phyloP scores from a whole-genome alignment of 148 eudicot genomes.

The Cornus florida region DNA sequence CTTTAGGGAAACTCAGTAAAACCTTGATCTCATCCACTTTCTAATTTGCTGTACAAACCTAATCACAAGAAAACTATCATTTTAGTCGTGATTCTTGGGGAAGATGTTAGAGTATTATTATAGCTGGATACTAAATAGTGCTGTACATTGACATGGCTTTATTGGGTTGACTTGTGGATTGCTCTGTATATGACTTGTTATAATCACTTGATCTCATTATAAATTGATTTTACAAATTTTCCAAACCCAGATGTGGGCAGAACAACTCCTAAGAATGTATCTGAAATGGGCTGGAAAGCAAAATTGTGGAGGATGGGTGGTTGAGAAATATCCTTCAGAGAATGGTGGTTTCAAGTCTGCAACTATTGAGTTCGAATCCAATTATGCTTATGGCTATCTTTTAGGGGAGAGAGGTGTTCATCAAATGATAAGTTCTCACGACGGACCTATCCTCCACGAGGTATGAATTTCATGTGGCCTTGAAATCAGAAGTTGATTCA shows the following conservation, averaged over 20 bases:
- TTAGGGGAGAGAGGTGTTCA: slow-evolving; percentile 86
- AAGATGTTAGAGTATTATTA: slow-evolving; percentile 1
- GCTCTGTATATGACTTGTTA: neutral
- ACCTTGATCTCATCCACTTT: neutral
- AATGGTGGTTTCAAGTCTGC: slow-evolving; percentile 65
- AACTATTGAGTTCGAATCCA: slow-evolving; percentile 72
- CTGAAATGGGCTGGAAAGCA: slow-evolving; percentile 79
- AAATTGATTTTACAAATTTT: slow-evolving; percentile 7
- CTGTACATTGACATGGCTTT: neutral
- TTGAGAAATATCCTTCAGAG: slow-evolving; percentile 48
- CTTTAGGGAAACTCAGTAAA: neutral
- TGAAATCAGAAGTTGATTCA: neutral
- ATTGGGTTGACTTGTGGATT: neutral
- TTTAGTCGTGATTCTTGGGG: neutral
- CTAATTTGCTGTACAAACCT: neutral
- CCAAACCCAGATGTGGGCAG: slow-evolving; percentile 71
- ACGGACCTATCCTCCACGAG: slow-evolving; percentile 32
- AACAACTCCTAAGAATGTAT: slow-evolving; percentile 63
- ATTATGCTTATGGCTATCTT: slow-evolving; percentile 77
- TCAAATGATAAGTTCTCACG: slow-evolving; percentile 43
- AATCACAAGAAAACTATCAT: neutral
- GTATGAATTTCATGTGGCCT: slow-evolving; percentile 20
- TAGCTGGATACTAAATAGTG: neutral
- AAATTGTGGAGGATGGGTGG: slow-evolving; percentile 62
- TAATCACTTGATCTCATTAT: neutral